phyloP scores from a whole-genome alignment of 2,329 filamentous ascomycete species.

The Dactylellina parvicollis region DNA sequence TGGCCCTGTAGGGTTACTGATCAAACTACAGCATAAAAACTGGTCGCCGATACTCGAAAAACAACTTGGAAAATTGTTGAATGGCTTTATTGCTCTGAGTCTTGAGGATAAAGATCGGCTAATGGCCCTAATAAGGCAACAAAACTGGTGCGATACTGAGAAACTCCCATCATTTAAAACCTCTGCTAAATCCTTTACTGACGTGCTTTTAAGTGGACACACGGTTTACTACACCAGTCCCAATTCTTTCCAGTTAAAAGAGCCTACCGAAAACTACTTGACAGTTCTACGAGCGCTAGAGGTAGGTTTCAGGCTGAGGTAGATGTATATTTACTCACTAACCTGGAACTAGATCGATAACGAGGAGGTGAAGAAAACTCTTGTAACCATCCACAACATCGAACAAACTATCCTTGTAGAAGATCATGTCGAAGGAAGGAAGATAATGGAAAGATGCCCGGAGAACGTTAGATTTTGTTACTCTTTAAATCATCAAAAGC shows the following conservation, averaged over 20 bases:
- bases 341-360: constrained; percentile 72
- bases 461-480: constrained; percentile 79
- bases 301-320: constrained; percentile 59
- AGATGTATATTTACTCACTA: background rate
- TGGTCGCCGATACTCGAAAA: constrained; percentile 87
- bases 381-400: constrained; percentile 83
- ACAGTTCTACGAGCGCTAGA: constrained; percentile 82
- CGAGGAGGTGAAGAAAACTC: constrained; percentile 77
- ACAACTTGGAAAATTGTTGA: constrained; percentile 74
- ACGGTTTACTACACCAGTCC: constrained; percentile 73
- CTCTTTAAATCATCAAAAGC: constrained; percentile 71
- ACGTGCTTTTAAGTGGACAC: constrained; percentile 62
- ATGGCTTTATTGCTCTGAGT: constrained; percentile 81
- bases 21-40: constrained; percentile 78
- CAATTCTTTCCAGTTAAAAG: constrained; percentile 71
- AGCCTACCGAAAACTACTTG: constrained; percentile 77
- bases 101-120: constrained; percentile 79
- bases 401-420: constrained; percentile 85
- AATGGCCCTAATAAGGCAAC: constrained; percentile 70
- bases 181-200: constrained; percentile 54
- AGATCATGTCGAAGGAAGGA: constrained; percentile 72
- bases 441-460: constrained; percentile 74
- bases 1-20: constrained; percentile 81
- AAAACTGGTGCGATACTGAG: constrained; percentile 61
- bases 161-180: no score